A percentile compares a stretch with the other conserved stretches of the same genome.
These are phyloP conservation scores for Flaveria bidentis DNA, from an alignment of 129 eudicot species.

Conservation along the genomic window DNA sequence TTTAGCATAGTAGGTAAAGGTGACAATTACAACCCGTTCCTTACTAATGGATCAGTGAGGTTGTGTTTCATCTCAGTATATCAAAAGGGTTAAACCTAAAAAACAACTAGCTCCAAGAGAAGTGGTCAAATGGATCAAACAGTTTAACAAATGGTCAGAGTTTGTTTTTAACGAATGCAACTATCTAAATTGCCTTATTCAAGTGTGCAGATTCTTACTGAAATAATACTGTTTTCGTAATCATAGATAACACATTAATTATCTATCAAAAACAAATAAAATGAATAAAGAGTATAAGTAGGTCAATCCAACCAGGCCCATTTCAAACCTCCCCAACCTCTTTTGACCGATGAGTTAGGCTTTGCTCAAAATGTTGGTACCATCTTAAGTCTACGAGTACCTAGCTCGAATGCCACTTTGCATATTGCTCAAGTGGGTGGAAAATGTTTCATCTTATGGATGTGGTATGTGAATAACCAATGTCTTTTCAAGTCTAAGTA, in stretches of 20 bases:
- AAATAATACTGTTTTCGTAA: not conserved
- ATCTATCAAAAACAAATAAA: not conserved
- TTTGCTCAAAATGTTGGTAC: no score
- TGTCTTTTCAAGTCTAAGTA: not conserved
- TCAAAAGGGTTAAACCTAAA: not conserved
- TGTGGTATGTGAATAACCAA: not conserved
- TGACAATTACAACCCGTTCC: not conserved
- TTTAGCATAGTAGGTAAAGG: no score
- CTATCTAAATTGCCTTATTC: not conserved
- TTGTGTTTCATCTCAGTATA: not conserved
- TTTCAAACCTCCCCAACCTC: no score
- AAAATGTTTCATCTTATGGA: no score
- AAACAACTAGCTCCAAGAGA: not conserved
- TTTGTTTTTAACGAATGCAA: not conserved
- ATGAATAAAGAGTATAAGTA: not conserved
- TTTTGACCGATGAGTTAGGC: no score
- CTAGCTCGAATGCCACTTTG: no score
- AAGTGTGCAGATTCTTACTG: not conserved
- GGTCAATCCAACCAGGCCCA: not conserved
- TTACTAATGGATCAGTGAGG: not conserved
- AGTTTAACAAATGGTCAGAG: not conserved
- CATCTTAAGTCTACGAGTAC: no score
- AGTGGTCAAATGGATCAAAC: not conserved
- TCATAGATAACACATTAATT: not conserved
- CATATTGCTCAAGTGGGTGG: no score